Percentiles rank a stretch among this genome's conserved stretches.
Conservation (phyloP, 1,139 yeast genomes). For the Yamadazyma buinensis region DNA sequence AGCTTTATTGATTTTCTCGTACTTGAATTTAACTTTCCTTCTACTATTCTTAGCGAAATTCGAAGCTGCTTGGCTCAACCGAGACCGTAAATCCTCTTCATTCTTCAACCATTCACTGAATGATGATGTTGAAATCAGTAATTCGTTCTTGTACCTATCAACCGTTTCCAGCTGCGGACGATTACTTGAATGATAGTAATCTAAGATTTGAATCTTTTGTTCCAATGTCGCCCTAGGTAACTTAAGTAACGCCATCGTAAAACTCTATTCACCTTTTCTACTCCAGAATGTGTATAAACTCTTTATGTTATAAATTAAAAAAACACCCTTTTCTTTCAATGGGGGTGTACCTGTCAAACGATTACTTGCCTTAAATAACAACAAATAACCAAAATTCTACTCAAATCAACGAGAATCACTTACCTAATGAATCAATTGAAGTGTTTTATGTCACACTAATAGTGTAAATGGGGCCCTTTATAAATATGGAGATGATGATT, state of each 20-base stretch:
- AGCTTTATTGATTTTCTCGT: conserved; percentile 53
- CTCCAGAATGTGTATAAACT: too few relatives aligned
- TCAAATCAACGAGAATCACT: too few relatives aligned
- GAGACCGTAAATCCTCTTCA: conserved; percentile 44
- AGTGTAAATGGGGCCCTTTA: too few relatives aligned
- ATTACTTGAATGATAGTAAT: conserved; percentile 44
- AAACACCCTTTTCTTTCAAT: too few relatives aligned
- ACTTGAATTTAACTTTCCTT: conserved; percentile 50
- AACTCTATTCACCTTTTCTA: too few relatives aligned
- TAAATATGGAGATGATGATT: too few relatives aligned
- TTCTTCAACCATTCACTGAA: conserved; percentile 59
- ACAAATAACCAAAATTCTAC: too few relatives aligned
- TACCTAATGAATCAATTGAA: too few relatives aligned
- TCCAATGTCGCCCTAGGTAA: conserved; percentile 57
- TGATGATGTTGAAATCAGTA: conserved; percentile 54
- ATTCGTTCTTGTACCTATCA: conserved; percentile 43
- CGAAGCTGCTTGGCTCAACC: conserved; percentile 36
- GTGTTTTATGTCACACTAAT: too few relatives aligned
- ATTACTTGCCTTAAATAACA: too few relatives aligned
- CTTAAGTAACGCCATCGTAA: conserved; percentile 27
- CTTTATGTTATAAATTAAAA: too few relatives aligned
- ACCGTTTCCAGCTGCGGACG: conserved; percentile 59
- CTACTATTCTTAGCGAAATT: conserved; percentile 38
- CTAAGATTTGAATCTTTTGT: conserved; percentile 53
- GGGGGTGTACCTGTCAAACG: too few relatives aligned